Evolutionary conservation across 2,329 filamentous ascomycete species (phyloP).

Genomic region (Cordyceps fumosorosea): DNA sequence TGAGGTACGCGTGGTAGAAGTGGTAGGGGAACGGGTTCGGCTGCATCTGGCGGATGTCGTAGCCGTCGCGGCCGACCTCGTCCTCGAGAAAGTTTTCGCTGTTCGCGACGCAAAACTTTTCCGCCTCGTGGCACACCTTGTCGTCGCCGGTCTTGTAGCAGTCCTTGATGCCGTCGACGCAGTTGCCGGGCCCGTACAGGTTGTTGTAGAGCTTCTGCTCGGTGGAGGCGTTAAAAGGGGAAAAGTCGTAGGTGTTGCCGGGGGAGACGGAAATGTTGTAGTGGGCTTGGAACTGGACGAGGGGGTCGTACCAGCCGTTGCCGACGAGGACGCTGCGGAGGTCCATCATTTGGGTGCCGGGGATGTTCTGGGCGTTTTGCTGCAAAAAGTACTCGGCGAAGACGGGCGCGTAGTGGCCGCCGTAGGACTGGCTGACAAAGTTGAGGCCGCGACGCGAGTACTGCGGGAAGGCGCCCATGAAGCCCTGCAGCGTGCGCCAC

Average conservation of each 20-base stretch:
- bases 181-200: conserved; percentile 44
- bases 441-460: conserved; percentile 51
- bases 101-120: neutral
- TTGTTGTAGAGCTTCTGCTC: conserved; percentile 38
- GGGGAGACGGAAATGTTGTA: conserved; percentile 2
- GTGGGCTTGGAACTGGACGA: neutral
- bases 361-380: conserved; percentile 49
- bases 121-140: neutral
- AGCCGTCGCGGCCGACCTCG: conserved; percentile 45
- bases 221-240: neutral
- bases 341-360: conserved; percentile 35
- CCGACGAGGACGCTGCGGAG: conserved; percentile 56
- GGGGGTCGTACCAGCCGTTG: conserved; percentile 56
- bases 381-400: conserved; percentile 53
- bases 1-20: conserved; percentile 52
- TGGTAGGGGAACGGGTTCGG: conserved; percentile 52
- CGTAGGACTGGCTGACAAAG: conserved; percentile 62
- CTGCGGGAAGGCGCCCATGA: conserved; percentile 50
- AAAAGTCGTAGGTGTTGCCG: conserved; percentile 7
- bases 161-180: neutral
- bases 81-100: conserved; percentile 40
- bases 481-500: conserved; percentile 60
- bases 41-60: conserved; percentile 50
- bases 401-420: conserved; percentile 61
- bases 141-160: neutral